Percentiles rank a stretch among this genome's conserved stretches.
Evolutionary conservation across 257 asterid species (phyloP).

Genomic region (Nemophila menziesii): DNA sequence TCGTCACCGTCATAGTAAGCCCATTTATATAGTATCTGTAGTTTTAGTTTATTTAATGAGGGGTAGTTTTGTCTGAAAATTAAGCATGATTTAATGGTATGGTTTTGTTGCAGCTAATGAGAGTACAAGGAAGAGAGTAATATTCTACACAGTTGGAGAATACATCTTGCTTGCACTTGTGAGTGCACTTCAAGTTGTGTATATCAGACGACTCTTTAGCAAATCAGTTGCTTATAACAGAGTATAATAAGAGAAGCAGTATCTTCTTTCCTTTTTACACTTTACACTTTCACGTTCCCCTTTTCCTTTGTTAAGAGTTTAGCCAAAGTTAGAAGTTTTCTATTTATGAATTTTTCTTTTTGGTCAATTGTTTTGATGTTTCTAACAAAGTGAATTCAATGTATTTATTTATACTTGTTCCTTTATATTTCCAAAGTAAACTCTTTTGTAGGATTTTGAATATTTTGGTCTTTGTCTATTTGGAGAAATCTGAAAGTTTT

Average conservation of each 20-base stretch:
- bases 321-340: too few species aligned
- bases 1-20: constrained; percentile 79
- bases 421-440: too few species aligned
- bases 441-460: not conserved
- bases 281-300: not conserved
- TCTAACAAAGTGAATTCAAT: not conserved
- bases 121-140: constrained; percentile 72
- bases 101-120: constrained; percentile 55
- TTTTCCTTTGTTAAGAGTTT: not conserved
- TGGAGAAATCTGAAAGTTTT: not conserved
- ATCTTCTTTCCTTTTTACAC: not conserved
- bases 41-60: not conserved
- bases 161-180: constrained; percentile 50
- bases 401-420: not conserved
- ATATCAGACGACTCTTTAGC: constrained; percentile 66
- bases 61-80: not conserved
- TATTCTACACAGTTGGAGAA: constrained; percentile 68
- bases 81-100: not conserved
- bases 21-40: not conserved
- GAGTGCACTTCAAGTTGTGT: constrained; percentile 58
- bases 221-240: constrained; percentile 63
- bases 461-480: not conserved
- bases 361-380: not conserved
- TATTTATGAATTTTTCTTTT: too few species aligned
- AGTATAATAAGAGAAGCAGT: constrained; percentile 23